Evolutionary conservation across 371 early-diverging fungal species (phyloP), one percentile per base, ranked within the genome.

Genomic region (Mortierella sp.): DNA sequence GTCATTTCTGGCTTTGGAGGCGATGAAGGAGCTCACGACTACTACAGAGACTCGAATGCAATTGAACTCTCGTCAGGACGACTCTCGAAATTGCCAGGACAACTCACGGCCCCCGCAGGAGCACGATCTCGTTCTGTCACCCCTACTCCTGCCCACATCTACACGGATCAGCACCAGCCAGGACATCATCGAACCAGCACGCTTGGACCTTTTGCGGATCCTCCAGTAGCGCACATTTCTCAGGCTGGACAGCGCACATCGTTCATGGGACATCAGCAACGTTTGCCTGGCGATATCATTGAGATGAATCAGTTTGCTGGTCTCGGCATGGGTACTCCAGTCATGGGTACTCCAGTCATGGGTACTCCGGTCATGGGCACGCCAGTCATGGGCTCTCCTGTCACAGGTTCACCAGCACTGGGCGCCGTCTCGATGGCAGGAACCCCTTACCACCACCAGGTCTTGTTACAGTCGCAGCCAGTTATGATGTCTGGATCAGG

Each of bases 11-110:
- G 73, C 8, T 49, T 46, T 17, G 73, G 73, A 2, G 64, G 68
- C 5, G 76, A 68, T 0, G 76, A 74, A 3, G 17, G 55, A 12
- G 28, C 49, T 22, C 76, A 68, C 21, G 76, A 74, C 24, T 74
- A 57, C 16, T 74, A 74, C 45, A 31, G 76, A 9, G 76, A 74
- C 43, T 74, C 76, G 48, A 74, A 74, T 16, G 76, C 76, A 12
- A 67, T 74, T 31, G 63, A 63, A 2, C 43, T 74, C 14, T 40
- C 43, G 1, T 41, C 54, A 27, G 73, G 67, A 34, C 63, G 67
- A 9, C 67, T 63, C 12, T 62, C 63, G 13, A 28, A 67, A 19
- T 34, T 60, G 3, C 67, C 67, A 19, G 66, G 67, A 1, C 67
- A 67, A 51, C 46, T 63, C 34, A 67, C 67, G 19, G 9, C 43